A percentile compares a stretch with the other conserved stretches of the same genome.
These are phyloP conservation scores for Starmerella geochares DNA, from an alignment of 805 yeast genomes.

Conservation along the genomic window DNA sequence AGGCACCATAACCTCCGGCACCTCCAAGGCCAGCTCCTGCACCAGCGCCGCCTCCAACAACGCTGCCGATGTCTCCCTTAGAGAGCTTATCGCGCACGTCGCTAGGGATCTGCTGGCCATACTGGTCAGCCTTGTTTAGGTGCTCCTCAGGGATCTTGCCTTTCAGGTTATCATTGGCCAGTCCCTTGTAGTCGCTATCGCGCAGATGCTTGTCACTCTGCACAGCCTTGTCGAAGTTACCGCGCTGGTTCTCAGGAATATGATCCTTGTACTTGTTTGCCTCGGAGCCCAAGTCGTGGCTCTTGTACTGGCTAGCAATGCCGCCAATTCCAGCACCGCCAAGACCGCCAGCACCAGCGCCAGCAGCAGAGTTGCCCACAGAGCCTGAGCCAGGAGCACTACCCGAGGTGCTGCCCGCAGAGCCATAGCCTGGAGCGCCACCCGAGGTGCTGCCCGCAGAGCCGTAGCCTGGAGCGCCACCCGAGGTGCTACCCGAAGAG, in stretches of 20 bases:
- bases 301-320: conserved; percentile 7
- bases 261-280: conserved; percentile 7
- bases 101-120: conserved; percentile 6
- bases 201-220: neutral
- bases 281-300: neutral
- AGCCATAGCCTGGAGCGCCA: conserved; percentile 4
- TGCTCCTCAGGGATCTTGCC: conserved; percentile 1
- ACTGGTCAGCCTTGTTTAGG: neutral
- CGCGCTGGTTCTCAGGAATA: conserved; percentile 7
- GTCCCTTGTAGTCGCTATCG: conserved; percentile 3
- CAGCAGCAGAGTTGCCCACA: conserved; percentile 22
- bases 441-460: neutral
- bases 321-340: conserved; percentile 16
- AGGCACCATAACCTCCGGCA: conserved; percentile 4
- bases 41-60: conserved; percentile 16
- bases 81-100: conserved; percentile 11
- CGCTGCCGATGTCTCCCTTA: conserved; percentile 14
- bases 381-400: neutral
- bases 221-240: conserved; percentile 10
- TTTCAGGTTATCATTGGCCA: neutral
- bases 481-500: neutral
- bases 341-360: conserved; percentile 8
- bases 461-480: neutral
- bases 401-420: neutral
- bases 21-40: conserved; percentile 12